These are phyloP conservation scores for Cryptococcus sp. DNA, from an alignment of 1,284 basidiomycete genomes.

Conservation along the genomic window DNA sequence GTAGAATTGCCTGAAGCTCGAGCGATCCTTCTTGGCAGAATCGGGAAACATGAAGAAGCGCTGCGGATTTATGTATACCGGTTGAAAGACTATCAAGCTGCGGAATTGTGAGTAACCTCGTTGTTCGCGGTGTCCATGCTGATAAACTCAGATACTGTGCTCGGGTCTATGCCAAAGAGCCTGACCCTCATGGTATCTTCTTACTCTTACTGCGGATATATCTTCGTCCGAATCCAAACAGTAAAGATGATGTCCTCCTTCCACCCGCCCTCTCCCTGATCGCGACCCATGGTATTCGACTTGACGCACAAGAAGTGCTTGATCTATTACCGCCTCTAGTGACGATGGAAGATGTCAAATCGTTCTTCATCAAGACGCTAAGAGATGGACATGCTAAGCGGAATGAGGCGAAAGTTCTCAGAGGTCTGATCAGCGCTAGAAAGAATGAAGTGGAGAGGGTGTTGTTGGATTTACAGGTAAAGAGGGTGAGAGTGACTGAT, in stretches of 20 bases:
- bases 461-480: constrained; percentile 69
- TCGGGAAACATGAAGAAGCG: constrained; percentile 88
- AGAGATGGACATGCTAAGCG: constrained; percentile 52
- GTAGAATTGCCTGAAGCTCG: constrained; percentile 79
- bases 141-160: constrained; percentile 69
- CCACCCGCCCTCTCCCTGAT: constrained; percentile 78
- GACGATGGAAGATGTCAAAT: constrained; percentile 68
- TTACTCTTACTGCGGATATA: constrained; percentile 81
- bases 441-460: constrained; percentile 67
- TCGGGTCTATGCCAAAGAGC: constrained; percentile 60
- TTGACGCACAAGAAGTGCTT: constrained; percentile 75
- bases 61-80: constrained; percentile 87
- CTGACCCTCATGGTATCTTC: constrained; percentile 65
- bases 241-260: constrained; percentile 50
- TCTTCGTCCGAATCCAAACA: constrained; percentile 57
- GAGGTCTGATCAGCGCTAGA: constrained; percentile 63
- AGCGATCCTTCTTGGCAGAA: constrained; percentile 80
- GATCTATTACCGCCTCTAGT: constrained; percentile 84
- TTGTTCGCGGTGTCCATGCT: neutral
- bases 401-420: constrained; percentile 65
- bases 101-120: constrained; percentile 67
- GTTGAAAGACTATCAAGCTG: constrained; percentile 72
- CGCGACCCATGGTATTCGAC: constrained; percentile 69
- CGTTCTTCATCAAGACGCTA: constrained; percentile 72
- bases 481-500: constrained; percentile 84